Conservation (phyloP, 2,329 filamentous ascomycete genomes). For the Penicillium sp. region DNA sequence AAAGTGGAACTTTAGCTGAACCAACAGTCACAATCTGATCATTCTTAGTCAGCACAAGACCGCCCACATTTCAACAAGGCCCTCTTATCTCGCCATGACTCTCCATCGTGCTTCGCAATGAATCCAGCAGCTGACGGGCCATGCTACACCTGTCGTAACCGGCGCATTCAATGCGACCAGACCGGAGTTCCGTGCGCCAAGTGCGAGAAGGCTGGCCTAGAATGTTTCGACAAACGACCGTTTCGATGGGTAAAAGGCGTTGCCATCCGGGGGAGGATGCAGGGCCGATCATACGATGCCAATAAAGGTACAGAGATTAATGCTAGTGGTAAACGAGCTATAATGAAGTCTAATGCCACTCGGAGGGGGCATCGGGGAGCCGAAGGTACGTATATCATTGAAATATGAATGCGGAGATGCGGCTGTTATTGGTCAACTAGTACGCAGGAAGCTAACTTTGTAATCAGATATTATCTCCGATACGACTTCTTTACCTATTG, state of each 20-base stretch:
- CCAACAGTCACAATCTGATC: too few relatives aligned
- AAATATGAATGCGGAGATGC: neutral
- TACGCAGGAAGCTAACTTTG: neutral
- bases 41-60: constrained; percentile 1
- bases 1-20: too few relatives aligned
- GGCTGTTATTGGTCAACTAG: too few relatives aligned
- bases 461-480: constrained; percentile 1
- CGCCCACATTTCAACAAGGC: neutral
- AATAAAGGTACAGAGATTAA: constrained; percentile 5
- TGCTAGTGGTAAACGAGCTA: neutral
- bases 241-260: constrained; percentile 42
- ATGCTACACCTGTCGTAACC: constrained; percentile 43
- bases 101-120: constrained; percentile 6
- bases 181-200: constrained; percentile 35
- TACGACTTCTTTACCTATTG: constrained; percentile 10
- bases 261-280: constrained; percentile 39
- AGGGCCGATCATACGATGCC: constrained; percentile 25
- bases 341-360: neutral
- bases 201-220: constrained; percentile 37
- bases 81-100: neutral
- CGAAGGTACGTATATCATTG: neutral
- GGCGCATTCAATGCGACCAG: constrained; percentile 41
- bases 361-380: neutral
- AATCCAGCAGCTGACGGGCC: constrained; percentile 4
- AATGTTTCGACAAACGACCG: constrained; percentile 39